These are phyloP conservation scores for Talaromyces thailandensis DNA, from an alignment of 495 filamentous ascomycete species.

Conservation along the genomic window DNA sequence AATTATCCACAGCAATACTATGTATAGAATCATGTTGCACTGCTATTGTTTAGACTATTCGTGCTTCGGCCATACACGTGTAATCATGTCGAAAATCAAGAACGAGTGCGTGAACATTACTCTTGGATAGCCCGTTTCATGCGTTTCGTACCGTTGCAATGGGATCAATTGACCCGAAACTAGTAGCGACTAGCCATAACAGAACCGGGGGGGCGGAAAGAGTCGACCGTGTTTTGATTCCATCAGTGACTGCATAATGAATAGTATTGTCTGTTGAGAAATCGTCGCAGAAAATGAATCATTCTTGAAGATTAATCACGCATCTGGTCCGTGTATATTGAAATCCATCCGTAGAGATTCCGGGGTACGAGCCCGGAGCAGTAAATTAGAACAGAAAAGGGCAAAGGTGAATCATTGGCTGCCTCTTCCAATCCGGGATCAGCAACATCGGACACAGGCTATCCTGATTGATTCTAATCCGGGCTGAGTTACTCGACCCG, in stretches of 20 bases:
- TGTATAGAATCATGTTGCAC: background rate
- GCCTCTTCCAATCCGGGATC: background rate
- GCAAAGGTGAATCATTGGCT: background rate
- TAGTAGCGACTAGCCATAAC: background rate
- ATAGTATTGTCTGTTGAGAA: background rate
- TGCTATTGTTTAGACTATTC: background rate
- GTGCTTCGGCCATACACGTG: background rate
- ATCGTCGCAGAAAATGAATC: background rate
- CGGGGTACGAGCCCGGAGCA: background rate
- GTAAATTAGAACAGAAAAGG: background rate
- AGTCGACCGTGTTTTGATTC: background rate
- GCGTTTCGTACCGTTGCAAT: no score
- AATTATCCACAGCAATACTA: background rate
- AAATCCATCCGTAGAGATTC: background rate
- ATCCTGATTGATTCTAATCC: background rate
- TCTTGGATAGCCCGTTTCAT: no score
- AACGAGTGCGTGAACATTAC: background rate
- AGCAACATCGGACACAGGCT: background rate
- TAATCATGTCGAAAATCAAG: background rate
- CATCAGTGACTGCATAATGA: background rate
- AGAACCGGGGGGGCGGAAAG: background rate
- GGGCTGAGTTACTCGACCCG: background rate
- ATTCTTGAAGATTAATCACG: background rate
- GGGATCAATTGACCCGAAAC: background rate
- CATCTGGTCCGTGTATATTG: background rate